A percentile compares a stretch with the other conserved stretches of the same genome.
Evolutionary conservation across 2,329 filamentous ascomycete genomes (phyloP).

Genomic region (Pleoardoris graminearum): DNA sequence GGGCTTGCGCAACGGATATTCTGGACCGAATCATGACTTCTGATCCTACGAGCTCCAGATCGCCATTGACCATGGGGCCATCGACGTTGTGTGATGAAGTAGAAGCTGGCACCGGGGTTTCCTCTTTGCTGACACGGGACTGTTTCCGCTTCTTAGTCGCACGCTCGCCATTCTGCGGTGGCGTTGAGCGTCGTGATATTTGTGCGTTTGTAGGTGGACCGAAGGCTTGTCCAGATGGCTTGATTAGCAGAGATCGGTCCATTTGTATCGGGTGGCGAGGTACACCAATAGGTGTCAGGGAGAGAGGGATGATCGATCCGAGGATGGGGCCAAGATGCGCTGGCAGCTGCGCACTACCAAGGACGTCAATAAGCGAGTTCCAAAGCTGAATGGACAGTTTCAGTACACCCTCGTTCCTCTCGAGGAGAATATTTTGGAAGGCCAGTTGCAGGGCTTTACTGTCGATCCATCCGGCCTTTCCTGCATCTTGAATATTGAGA

Average conservation of each 20-base stretch:
- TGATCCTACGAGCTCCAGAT: slow-evolving; percentile 89
- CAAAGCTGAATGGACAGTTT: slow-evolving; percentile 85
- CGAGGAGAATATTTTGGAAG: slow-evolving; percentile 94
- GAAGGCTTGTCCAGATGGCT: slow-evolving; percentile 87
- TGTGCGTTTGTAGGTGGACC: slow-evolving; percentile 51
- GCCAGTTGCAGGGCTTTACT: slow-evolving; percentile 85
- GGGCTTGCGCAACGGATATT: slow-evolving; percentile 81
- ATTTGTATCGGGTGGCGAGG: slow-evolving; percentile 89
- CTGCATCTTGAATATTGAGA: slow-evolving; percentile 78
- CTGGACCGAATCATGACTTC: slow-evolving; percentile 88
- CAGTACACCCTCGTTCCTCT: slow-evolving; percentile 82
- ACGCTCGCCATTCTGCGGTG: slow-evolving; percentile 49
- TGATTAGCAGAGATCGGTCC: slow-evolving; percentile 86
- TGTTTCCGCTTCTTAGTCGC: slow-evolving; percentile 80
- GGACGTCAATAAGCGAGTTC: slow-evolving; percentile 72
- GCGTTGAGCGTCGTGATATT: slow-evolving; percentile 35
- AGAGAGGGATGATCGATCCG: slow-evolving; percentile 78
- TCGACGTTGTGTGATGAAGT: slow-evolving; percentile 88
- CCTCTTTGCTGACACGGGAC: slow-evolving; percentile 74
- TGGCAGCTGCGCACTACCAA: slow-evolving; percentile 68
- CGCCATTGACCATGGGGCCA: slow-evolving; percentile 95
- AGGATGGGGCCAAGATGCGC: slow-evolving; percentile 75
- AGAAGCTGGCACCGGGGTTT: slow-evolving; percentile 52
- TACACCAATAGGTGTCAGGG: slow-evolving; percentile 89
- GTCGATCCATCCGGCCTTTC: slow-evolving; percentile 87